phyloP scores from a whole-genome alignment of 768 basidiomycete species.

The Baorangia bicolor region DNA sequence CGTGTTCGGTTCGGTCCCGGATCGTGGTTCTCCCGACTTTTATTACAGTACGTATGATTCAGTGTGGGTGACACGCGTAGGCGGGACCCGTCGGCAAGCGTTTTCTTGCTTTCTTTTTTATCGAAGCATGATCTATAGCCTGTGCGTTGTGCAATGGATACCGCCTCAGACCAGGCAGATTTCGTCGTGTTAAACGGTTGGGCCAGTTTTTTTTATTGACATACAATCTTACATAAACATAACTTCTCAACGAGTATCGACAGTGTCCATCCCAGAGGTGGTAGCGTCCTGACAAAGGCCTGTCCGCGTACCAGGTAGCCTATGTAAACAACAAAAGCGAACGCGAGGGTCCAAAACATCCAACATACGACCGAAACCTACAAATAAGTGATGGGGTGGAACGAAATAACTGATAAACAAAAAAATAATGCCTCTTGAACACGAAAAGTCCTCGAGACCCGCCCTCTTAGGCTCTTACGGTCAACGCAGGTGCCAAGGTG shows the following conservation, averaged over 20 bases:
- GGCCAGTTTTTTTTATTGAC: neutral
- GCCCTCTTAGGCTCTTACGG: neutral
- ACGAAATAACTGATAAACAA: neutral
- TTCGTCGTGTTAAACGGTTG: neutral
- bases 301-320: neutral
- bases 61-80: neutral
- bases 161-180: neutral
- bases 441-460: neutral
- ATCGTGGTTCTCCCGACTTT: neutral
- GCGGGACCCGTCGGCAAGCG: neutral
- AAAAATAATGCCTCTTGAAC: neutral
- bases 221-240: conserved; percentile 1
- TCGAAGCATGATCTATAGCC: neutral
- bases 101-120: neutral
- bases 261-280: neutral
- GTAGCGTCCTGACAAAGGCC: neutral
- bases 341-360: neutral
- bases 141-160: neutral
- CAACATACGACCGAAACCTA: neutral
- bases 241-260: neutral
- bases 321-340: neutral
- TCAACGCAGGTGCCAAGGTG: conserved; percentile 3
- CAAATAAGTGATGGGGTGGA: neutral
- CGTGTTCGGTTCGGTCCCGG: conserved; percentile 11
- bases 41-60: neutral